Conservation (phyloP, 2,329 filamentous ascomycete genomes). For the Ophiostoma australiae region DNA sequence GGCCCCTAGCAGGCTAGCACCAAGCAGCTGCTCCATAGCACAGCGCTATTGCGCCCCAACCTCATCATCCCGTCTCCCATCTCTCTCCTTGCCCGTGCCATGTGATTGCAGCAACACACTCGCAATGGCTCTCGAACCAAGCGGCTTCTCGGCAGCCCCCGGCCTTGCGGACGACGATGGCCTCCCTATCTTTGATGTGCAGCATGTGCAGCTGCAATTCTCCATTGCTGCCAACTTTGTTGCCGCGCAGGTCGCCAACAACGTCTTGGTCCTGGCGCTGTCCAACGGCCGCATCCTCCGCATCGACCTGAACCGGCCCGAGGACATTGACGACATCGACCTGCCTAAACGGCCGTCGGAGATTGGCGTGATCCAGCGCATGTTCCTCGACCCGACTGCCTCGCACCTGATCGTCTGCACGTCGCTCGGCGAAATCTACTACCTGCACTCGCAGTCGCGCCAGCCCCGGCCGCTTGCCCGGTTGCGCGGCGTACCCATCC, state of each 20-base stretch:
- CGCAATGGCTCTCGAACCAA: conserved; percentile 61
- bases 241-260: conserved; percentile 93
- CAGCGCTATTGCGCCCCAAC: conserved; percentile 10
- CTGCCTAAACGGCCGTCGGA: conserved; percentile 89
- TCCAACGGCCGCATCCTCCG: conserved; percentile 88
- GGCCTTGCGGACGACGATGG: conserved; percentile 52
- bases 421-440: conserved; percentile 90
- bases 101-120: conserved; percentile 18
- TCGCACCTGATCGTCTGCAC: conserved; percentile 92
- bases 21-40: background rate
- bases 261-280: conserved; percentile 87
- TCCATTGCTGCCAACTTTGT: conserved; percentile 93
- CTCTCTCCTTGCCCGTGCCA: conserved; percentile 13
- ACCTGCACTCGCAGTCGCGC: conserved; percentile 90
- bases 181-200: conserved; percentile 89
- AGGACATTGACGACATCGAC: conserved; percentile 97
- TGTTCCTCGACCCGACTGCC: conserved; percentile 96
- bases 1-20: background rate
- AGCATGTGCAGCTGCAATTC: conserved; percentile 89
- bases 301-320: conserved; percentile 88
- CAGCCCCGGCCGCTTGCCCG: conserved; percentile 77
- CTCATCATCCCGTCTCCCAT: conserved; percentile 3
- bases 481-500: conserved; percentile 79
- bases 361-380: conserved; percentile 83
- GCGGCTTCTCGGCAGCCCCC: conserved; percentile 61